These are phyloP conservation scores for Aspergillus uvarum DNA, from an alignment of 2,329 filamentous ascomycete species.

Conservation along the genomic window DNA sequence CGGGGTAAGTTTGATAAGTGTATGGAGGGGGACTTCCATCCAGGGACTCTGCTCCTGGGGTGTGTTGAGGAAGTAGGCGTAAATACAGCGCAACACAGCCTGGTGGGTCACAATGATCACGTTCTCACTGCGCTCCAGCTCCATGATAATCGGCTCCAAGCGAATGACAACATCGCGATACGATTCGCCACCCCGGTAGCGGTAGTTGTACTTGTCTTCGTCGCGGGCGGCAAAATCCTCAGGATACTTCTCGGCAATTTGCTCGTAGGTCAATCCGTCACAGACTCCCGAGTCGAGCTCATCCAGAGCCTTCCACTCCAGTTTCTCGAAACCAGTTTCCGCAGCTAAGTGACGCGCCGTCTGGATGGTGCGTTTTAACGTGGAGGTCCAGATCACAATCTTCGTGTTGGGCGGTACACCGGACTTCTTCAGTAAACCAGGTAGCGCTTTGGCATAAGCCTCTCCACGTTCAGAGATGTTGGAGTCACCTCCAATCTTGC, in stretches of 20 bases:
- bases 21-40: conserved; percentile 98
- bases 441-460: conserved; percentile 80
- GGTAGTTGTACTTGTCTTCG: conserved; percentile 99
- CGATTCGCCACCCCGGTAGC: conserved; percentile 93
- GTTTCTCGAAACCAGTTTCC: conserved; percentile 74
- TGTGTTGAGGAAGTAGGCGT: conserved; percentile 98
- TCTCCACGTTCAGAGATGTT: conserved; percentile 82
- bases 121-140: conserved; percentile 91
- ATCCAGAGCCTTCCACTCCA: conserved; percentile 98
- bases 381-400: conserved; percentile 74
- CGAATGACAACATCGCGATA: conserved; percentile 97
- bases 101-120: conserved; percentile 98
- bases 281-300: conserved; percentile 96
- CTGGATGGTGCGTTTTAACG: conserved; percentile 80
- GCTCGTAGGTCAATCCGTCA: conserved; percentile 91
- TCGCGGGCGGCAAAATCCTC: conserved; percentile 95
- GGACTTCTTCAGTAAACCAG: conserved; percentile 78
- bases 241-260: conserved; percentile 87
- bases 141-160: conserved; percentile 99
- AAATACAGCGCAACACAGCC: conserved; percentile 93
- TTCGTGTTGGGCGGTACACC: conserved; percentile 69
- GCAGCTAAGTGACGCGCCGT: conserved; percentile 79
- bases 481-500: conserved; percentile 90
- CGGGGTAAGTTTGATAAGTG: conserved; percentile 92
- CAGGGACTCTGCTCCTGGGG: conserved; percentile 89